A percentile compares a stretch with the other conserved stretches of the same genome.
phyloP scores from a whole-genome alignment of 306 rosid genomes.

The Trifolium pratense region DNA sequence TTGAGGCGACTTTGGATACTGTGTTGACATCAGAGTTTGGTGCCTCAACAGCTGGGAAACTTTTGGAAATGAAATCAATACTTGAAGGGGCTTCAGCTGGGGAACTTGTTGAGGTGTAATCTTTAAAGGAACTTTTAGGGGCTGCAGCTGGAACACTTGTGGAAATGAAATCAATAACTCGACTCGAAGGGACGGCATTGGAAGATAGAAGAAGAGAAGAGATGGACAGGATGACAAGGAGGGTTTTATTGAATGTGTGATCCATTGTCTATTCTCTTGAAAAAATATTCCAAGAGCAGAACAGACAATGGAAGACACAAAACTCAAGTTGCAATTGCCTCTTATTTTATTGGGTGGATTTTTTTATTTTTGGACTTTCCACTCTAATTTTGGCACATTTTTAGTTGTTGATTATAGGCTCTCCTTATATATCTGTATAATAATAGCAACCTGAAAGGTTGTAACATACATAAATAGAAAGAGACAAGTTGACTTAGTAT shows the following conservation, averaged over 20 bases:
- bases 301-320: neutral
- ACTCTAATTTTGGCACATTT: slow-evolving; percentile 1
- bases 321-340: neutral
- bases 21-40: too few species aligned
- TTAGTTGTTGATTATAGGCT: slow-evolving; percentile 27
- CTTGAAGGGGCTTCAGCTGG: too few species aligned
- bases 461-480: too few species aligned
- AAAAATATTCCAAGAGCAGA: neutral
- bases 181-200: slow-evolving; percentile 6
- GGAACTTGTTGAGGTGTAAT: too few species aligned
- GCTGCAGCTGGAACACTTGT: neutral
- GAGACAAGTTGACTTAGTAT: too few species aligned
- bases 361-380: neutral
- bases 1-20: too few species aligned
- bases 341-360: slow-evolving; percentile 7
- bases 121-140: neutral
- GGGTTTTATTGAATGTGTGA: slow-evolving; percentile 10
- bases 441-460: too few species aligned
- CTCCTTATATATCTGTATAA: neutral
- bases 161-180: neutral
- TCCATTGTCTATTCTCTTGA: slow-evolving; percentile 43
- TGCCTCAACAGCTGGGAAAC: neutral
- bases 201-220: slow-evolving; percentile 31
- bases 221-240: slow-evolving; percentile 36
- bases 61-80: too few species aligned